Evolutionary conservation across 192 early-diverging fungal genomes (phyloP).

Genomic region (Phycomyces nitens): DNA sequence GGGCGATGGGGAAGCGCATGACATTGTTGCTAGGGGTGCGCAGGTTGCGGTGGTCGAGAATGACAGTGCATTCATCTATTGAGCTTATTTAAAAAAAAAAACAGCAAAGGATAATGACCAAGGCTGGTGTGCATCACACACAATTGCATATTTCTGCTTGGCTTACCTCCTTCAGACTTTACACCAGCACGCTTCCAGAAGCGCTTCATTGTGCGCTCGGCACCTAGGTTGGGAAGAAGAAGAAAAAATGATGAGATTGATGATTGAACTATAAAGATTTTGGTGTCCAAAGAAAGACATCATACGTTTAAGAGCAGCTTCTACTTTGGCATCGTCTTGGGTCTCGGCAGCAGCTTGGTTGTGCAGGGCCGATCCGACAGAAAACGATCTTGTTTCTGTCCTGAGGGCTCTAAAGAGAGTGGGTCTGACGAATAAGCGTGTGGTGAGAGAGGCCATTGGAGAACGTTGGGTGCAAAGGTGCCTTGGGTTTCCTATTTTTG

Average conservation of each 20-base stretch:
- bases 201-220: slow-evolving; percentile 50
- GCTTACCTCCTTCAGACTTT: slow-evolving; percentile 42
- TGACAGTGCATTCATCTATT: slow-evolving; percentile 34
- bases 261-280: too few species aligned
- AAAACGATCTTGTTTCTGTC: too few species aligned
- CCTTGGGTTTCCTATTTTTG: too few species aligned
- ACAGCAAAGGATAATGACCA: too few species aligned
- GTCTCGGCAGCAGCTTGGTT: too few species aligned
- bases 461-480: too few species aligned
- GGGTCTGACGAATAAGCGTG: too few species aligned
- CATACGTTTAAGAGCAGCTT: background rate
- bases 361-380: too few species aligned
- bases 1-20: slow-evolving; percentile 54
- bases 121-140: too few species aligned
- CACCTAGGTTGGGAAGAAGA: slow-evolving; percentile 31
- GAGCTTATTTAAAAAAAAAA: background rate
- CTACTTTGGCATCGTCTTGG: too few species aligned
- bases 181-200: slow-evolving; percentile 61
- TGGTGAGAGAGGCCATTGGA: too few species aligned
- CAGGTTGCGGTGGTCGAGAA: slow-evolving; percentile 75
- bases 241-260: background rate
- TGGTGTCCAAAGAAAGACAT: background rate
- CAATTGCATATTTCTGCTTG: background rate
- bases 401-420: too few species aligned
- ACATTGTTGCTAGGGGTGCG: slow-evolving; percentile 78